Base-by-base conservation (phyloP, 768 basidiomycete genomes). In the Mycena amicta region DNA sequence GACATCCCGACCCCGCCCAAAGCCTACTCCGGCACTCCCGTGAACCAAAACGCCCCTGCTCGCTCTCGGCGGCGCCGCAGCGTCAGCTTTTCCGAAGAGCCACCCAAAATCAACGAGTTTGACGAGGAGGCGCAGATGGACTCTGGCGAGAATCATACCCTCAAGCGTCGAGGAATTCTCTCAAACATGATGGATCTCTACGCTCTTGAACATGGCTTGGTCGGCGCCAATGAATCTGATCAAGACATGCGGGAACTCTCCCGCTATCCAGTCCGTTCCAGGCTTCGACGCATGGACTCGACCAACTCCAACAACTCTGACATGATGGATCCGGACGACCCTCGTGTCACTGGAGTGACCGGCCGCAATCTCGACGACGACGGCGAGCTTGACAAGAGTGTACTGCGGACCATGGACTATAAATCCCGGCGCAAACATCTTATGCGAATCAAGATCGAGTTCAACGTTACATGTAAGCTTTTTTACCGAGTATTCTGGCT, bases 281-380 rank as follows among this genome's bases (percentile, higher is more conserved):
- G 66, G 50, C 71, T 75, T 64, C 68, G 72, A 26, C 76, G 83
- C 29, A 60, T 59, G 25, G 74, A 80, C 59, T 84, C 86, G 1
- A 74, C 73, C 60, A 71, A 70, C 31, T 86, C 83, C 26, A 70
- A 74, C 50, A 70, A 76, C 47, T 84, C 83, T 20, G 83, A 87
- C 16, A 55, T 82, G 6, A 71, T 88, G 37, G 91, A 93, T 67
- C 80, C 83, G 18, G 88, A 92, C 62, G 90, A 92, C 70, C 89
- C 89, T 50, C 77, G 80, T 41, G 74, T 90, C 23, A 90, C 86
- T 43, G 87, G 87, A 4, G 70, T 80, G 28, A 77, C 71, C 62
- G 77, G 76, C 52, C 73, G 74, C 58, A 76, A 77, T 55, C 72
- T 83, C 30, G 82, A 85, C 55, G 87, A 88, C 65, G 78, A 79